These are phyloP conservation scores for Aspergillus phoenicis DNA, from an alignment of 2,329 filamentous ascomycete genomes.

Conservation along the genomic window DNA sequence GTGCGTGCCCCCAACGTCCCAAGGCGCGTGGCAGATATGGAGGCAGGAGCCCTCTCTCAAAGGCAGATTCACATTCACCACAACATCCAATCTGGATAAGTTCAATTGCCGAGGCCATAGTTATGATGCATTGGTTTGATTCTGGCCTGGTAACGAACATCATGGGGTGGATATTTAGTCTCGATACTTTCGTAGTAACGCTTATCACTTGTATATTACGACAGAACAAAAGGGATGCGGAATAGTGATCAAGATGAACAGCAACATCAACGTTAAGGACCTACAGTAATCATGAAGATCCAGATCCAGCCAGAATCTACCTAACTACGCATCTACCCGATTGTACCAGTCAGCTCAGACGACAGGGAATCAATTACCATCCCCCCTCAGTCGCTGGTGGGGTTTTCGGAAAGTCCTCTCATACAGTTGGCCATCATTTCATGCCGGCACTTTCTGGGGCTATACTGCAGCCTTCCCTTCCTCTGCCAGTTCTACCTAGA, in stretches of 20 bases:
- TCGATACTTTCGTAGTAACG: neutral
- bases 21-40: slow-evolving; percentile 6
- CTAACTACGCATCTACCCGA: neutral
- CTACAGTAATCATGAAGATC: neutral
- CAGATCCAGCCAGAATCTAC: neutral
- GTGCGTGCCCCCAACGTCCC: slow-evolving; percentile 17
- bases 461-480: neutral
- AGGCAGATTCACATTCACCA: neutral
- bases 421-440: neutral
- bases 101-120: neutral
- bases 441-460: neutral
- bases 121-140: neutral
- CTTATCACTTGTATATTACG: neutral
- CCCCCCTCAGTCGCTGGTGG: neutral
- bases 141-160: too few relatives aligned
- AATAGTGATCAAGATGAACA: too few relatives aligned
- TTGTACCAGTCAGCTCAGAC: neutral
- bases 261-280: neutral
- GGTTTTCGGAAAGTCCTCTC: neutral
- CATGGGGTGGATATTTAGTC: too few relatives aligned
- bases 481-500: neutral
- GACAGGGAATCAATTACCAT: neutral
- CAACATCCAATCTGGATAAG: neutral
- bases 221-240: neutral
- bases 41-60: neutral